These are phyloP conservation scores for Bipolaris zeicola DNA, from an alignment of 2,329 filamentous ascomycete species.

Conservation along the genomic window DNA sequence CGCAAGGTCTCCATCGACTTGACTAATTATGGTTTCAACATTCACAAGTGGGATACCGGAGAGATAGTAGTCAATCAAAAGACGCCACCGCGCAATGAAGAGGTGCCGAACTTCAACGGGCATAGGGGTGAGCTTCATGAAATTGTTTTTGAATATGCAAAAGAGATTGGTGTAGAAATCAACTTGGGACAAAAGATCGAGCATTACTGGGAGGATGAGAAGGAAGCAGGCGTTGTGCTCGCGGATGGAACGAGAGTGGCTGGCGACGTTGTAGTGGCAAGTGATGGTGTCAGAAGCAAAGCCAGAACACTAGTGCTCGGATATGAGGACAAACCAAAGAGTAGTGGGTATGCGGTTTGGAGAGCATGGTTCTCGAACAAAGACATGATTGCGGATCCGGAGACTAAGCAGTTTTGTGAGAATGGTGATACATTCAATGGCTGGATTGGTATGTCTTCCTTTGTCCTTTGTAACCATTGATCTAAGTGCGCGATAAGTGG, in stretches of 20 bases:
- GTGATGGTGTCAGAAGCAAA: conserved; percentile 60
- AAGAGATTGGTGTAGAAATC: conserved; percentile 61
- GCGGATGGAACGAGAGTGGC: conserved; percentile 54
- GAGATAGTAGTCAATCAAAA: conserved; percentile 65
- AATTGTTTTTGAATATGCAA: conserved; percentile 64
- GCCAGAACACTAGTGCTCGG: conserved; percentile 59
- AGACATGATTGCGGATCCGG: conserved; percentile 48
- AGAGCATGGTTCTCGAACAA: conserved; percentile 53
- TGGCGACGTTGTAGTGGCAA: conserved; percentile 59
- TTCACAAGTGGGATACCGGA: conserved; percentile 64
- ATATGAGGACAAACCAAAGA: conserved; percentile 59
- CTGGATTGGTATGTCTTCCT: conserved; percentile 38
- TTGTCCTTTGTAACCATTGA: neutral
- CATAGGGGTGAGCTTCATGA: conserved; percentile 66
- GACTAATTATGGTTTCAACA: conserved; percentile 62
- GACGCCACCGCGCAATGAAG: conserved; percentile 52
- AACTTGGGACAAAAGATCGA: conserved; percentile 58
- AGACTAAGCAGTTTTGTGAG: conserved; percentile 46
- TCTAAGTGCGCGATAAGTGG: neutral
- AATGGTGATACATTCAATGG: conserved; percentile 48
- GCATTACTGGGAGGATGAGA: conserved; percentile 62
- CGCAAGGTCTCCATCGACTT: conserved; percentile 60
- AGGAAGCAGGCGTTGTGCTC: conserved; percentile 58
- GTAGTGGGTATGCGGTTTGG: conserved; percentile 61
- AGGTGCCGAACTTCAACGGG: conserved; percentile 64